Base-by-base conservation (phyloP, 192 early-diverging fungal genomes). In the Coemansia umbellata region DNA sequence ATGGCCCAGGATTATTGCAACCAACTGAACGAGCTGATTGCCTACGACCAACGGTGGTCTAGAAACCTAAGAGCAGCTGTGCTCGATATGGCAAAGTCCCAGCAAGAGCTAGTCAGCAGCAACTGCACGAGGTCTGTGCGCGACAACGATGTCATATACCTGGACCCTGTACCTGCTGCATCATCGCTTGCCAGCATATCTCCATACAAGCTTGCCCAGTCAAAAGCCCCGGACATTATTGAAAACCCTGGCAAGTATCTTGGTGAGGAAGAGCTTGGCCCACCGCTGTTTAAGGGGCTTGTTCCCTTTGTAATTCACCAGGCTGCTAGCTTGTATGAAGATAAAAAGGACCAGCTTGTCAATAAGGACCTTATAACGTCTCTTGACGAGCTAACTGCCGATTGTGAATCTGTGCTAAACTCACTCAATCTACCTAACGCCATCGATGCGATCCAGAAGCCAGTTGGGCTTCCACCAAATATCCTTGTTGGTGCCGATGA, bases 271-370 rank as follows among this genome's bases (percentile, higher is more conserved):
- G 86, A 89, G 14, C 82, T 92, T 58, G 65, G 80, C 22, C 55
- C 64, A 28, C 91, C 92, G n/a, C 58, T 94, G 42, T 94, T 96
- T 47, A 80, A 83, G 31, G 83, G 82, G 9, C 77, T 96, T 28
- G 90, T 96, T 8, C 93, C 93, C 8, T 91, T 93, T 77, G 89
- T 87, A 4, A 88, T 93, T 22, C 92, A 96, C 69, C 90, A 93
- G 66, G 89, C 90, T 2, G 88, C 84, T 9, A 90, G 87, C 48
- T 79, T 93, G 7, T 96, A 94, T 64, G 82, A 80, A n/a, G 84
- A 88, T 57, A 80, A 90, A 31, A 89, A 90, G 55, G 90, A 94
- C 41, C 74, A 84, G 24, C 60, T 90, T 19, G 80, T 93, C 5
- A 84, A 81, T 42, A 82, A 84, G 27, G 81, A 82, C 31, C 81